phyloP scores from a whole-genome alignment of 179 eudicot species.

The Camellia oleifera region DNA sequence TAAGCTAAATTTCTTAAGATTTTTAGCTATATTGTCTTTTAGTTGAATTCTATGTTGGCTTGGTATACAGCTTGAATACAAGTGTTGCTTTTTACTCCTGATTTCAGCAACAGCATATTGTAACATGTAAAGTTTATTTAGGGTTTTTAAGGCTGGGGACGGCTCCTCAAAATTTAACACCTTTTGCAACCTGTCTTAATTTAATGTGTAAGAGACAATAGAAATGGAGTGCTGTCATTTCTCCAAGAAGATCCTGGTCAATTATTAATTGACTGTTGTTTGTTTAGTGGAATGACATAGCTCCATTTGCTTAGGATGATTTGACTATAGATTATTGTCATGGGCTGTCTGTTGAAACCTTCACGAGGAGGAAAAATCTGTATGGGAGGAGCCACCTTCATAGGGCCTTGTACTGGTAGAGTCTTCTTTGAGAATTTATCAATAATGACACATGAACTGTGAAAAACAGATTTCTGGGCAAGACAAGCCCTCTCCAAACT shows the following conservation, averaged over 20 bases:
- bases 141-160: not conserved
- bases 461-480: constrained; percentile 80
- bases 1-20: not conserved
- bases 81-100: not conserved
- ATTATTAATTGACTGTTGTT: not conserved
- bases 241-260: not conserved
- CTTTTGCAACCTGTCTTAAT: not conserved
- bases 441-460: not conserved
- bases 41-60: not conserved
- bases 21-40: not conserved
- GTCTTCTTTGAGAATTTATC: not conserved
- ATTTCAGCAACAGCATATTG: not conserved
- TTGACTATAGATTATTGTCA: not conserved
- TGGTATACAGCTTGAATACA: not conserved
- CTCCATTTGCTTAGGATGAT: not conserved
- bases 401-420: not conserved
- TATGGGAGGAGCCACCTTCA: constrained; percentile 1
- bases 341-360: not conserved
- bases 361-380: not conserved
- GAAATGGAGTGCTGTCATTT: not conserved
- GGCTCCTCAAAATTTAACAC: not conserved
- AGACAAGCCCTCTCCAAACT: constrained; percentile 44
- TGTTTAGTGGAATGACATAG: not conserved
- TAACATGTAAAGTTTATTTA: not conserved
- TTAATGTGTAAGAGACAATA: not conserved